Evolutionary conservation across 495 filamentous ascomycete genomes (phyloP).

Genomic region (Penicillium paxilli): DNA sequence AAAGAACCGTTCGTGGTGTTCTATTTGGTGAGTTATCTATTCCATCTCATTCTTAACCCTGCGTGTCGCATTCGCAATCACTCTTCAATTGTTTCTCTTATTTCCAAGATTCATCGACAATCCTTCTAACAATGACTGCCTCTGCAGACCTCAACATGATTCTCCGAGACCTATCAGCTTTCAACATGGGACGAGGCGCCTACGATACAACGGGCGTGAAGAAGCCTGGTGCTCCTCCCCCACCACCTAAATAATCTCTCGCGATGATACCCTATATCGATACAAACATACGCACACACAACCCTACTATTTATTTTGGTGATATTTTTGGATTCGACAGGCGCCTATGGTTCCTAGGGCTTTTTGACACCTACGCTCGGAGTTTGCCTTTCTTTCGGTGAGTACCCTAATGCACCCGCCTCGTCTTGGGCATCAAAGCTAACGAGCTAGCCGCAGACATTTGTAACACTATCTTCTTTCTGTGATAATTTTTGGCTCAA

Average conservation of each 20-base stretch:
- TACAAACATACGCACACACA: too few relatives aligned
- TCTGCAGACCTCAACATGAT: slow-evolving; percentile 51
- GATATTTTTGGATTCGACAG: slow-evolving; percentile 21
- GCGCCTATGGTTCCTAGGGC: slow-evolving; percentile 15
- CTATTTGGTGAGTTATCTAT: slow-evolving; percentile 27
- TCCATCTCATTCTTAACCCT: slow-evolving; percentile 21
- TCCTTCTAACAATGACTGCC: slow-evolving; percentile 33
- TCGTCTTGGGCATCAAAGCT: slow-evolving; percentile 28
- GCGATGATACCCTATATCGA: slow-evolving; percentile 14
- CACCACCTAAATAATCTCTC: slow-evolving; percentile 36
- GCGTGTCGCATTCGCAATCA: slow-evolving; percentile 7
- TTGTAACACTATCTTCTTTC: slow-evolving; percentile 40
- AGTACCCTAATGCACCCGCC: slow-evolving; percentile 15
- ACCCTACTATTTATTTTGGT: slow-evolving; percentile 27
- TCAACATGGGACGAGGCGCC: slow-evolving; percentile 60
- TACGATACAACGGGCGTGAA: slow-evolving; percentile 61
- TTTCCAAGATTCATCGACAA: not conserved
- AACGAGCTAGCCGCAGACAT: slow-evolving; percentile 19
- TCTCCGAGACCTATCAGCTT: slow-evolving; percentile 44
- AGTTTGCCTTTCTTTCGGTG: slow-evolving; percentile 37
- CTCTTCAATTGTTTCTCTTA: not conserved
- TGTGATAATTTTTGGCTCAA: slow-evolving; percentile 16
- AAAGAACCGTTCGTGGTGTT: slow-evolving; percentile 28
- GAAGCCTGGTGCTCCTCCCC: slow-evolving; percentile 55
- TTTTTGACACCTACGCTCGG: slow-evolving; percentile 10